Base-by-base conservation (phyloP, 306 rosid species). In the Chamaecrista fasciculata region DNA sequence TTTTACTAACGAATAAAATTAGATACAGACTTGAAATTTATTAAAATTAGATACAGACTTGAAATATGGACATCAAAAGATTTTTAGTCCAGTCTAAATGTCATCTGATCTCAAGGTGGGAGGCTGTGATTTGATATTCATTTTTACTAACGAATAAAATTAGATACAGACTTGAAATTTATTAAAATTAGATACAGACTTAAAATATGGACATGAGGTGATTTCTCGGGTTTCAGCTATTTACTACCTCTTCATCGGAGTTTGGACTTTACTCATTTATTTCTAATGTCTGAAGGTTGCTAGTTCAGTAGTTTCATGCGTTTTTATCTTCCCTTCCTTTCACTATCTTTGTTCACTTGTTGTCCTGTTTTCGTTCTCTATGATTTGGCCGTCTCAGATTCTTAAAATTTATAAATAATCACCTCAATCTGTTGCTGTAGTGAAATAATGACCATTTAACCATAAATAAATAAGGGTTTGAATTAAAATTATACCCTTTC, bases 371-470 rank as follows among this genome's bases (percentile, higher is more conserved):
- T 39, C 49, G 79, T 77, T 80, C 43, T 78, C 66, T 62, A 65
- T 87, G 76, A 83, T 81, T 79, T 83, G 82, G 83, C 75, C 79
- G 78, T 89, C 95, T 86, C 87, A 80, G 87, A 86, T 87, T 89
- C 86, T 58, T 86, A 70, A 77, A n/a, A n/a, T n/a, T n/a, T 33
- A 40, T 40, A 10, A 40, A 1, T 40, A 40, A 34, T 36, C n/a
- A 85, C 95, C 87, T 88, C 87, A 71, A 85, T 83, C 68, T 85
- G 91, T 48, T 75, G 85, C 69, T 86, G 86, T 20, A 88, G 80
- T 14, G 95, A 88, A n/a, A 83, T 89, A 59, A 88, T n/a, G n/a
- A n/a, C n/a, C n/a, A n/a, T n/a, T n/a, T n/a, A n/a, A n/a, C n/a
- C n/a, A n/a, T n/a, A n/a, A n/a, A n/a, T n/a, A 33, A 12, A 8